Base-by-base conservation (phyloP, 768 basidiomycete species). In the Podaxis rugospora region DNA sequence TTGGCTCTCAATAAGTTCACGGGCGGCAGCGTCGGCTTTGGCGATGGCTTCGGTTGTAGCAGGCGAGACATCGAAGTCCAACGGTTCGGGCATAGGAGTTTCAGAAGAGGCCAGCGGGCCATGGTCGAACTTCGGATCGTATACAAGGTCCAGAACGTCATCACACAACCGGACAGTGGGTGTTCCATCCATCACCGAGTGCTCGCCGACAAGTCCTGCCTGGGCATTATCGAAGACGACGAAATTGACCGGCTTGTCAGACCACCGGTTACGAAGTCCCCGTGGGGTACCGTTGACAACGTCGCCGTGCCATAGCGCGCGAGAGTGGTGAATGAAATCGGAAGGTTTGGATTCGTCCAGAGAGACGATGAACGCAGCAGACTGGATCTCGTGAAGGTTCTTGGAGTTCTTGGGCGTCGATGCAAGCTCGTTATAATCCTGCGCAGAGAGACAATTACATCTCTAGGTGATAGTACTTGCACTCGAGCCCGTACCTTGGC, bases 181-280 rank as follows among this genome's bases (percentile, higher is more conserved):
- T 14, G 92, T 93, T 37, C 92, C 92, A 66, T 94, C 92, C 92
- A 94, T 94, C 61, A 91, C 79, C 16, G 90, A 92, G 70, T 94
- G 95, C 72, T 98, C 95, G 50, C 95, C 95, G 83, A 96, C 90
- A 67, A 97, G 74, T 4, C 94, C 95, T 1, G 92, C 89, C 52
- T 83, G 78, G 11, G 79, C 84, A 64, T 93, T 91, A 71, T 92
- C 91, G 67, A 86, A 93, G 4, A 98, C 84, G 61, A 97, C 83
- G 70, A 94, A 87, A 70, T 98, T 85, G 60, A 86, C 71, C 7
- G 95, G 95, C 74, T 97, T 98, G 75, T 98, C 95, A 51, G 93
- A 86, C 87, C 89, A 92, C 46, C 90, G 84, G 63, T 89, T 90
- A 39, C 82, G 81, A 18, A 92, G 79, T n/a, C 87, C 87, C 66